Percentiles rank a stretch among this genome's conserved stretches.
Conservation (phyloP, 805 yeast species). For the Zygoascus flipseniorum region DNA sequence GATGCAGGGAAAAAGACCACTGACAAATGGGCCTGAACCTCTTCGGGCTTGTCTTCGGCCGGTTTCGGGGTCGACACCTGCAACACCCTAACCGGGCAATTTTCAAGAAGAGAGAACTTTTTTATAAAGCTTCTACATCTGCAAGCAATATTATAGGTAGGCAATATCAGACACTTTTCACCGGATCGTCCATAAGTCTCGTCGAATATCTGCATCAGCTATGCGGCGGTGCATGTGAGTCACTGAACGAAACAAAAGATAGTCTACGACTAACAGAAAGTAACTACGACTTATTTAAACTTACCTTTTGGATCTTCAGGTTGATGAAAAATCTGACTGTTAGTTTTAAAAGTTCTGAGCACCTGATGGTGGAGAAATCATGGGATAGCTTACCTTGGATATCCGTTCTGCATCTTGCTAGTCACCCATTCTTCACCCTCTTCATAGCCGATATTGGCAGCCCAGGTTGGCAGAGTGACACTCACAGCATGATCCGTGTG, state of each 20-base stretch:
- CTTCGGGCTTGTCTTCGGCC: conserved; percentile 19
- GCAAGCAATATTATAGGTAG: conserved; percentile 70
- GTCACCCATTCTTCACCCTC: conserved; percentile 82
- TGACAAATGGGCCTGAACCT: conserved; percentile 61
- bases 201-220: conserved; percentile 27
- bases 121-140: conserved; percentile 75
- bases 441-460: conserved; percentile 84
- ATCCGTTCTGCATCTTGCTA: conserved; percentile 71
- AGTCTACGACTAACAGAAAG: background rate
- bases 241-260: background rate
- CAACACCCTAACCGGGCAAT: conserved; percentile 46
- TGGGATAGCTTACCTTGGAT: conserved; percentile 65
- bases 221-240: background rate
- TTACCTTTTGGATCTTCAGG: conserved; percentile 28
- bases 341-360: background rate
- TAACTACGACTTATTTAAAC: background rate
- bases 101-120: conserved; percentile 17
- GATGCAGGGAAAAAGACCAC: conserved; percentile 67
- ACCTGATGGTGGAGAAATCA: background rate
- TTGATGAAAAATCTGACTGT: conserved; percentile 29
- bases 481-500: conserved; percentile 90
- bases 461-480: conserved; percentile 94
- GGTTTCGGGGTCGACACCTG: conserved; percentile 55
- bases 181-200: conserved; percentile 70
- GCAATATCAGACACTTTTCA: conserved; percentile 68